Evolutionary conservation across 345 rosid species (phyloP), one percentile per base, ranked within the genome.

Genomic region (Populus nigra): DNA sequence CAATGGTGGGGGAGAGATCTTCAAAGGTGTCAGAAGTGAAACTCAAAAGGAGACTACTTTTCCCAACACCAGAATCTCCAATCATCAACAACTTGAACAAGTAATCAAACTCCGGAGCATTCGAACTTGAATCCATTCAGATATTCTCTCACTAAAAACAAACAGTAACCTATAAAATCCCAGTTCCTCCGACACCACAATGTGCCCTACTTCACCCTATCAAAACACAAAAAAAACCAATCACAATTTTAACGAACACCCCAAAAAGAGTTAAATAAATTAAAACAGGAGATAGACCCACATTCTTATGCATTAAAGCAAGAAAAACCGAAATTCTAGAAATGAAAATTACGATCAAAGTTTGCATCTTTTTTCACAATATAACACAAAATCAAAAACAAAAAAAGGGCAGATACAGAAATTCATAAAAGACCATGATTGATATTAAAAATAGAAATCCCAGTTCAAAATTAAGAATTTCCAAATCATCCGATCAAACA

Each of bases 1-100:
- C 82, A 17, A 79, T 79, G 50, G 82, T 79, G 29, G 82, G 82
- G 36, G 82, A 79, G 29, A 79, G 74, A 79, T 74, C 78, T 13
- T 79, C 82, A 13, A 79, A 79, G 67, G 69, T 74, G 22, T 79
- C 73, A 57, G 82, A 79, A 17, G 82, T 79, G 70, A 79, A 79
- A 61, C 82, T 74, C 65, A 79, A 25, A 9, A 79, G 77, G 38
- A 79, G 77, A 69, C 74, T 79, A 23, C 82, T 79, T 49, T 79
- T 79, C 5, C 82, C 82, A 15, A 79, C 82, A 59, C 82, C 78
- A 69, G 82, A 79, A 61, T 79, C 82, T 63, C 82, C 82, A 57
- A 79, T 79, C 70, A 74, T 17, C 50, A 79, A 74, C 78, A 79
- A 59, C 74, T 79, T 79, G 82, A 79, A 79, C 31, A 79, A 47